A percentile compares a stretch with the other conserved stretches of the same genome.
Evolutionary conservation across 106 monocot genomes (phyloP).

Genomic region (Dendrobium officinale): DNA sequence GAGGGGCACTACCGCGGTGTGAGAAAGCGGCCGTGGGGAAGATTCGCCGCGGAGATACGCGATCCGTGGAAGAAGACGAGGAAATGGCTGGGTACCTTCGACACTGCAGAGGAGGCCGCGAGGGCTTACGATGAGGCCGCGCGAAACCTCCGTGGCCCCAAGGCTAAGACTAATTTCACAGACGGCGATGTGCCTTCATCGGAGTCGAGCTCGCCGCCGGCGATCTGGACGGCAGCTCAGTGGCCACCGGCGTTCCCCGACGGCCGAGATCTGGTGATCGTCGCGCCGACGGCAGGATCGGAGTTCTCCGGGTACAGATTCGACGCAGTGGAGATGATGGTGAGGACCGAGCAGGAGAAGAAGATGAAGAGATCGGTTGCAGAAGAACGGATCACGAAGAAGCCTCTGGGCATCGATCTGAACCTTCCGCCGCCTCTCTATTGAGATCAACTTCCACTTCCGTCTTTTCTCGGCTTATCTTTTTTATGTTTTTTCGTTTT

Average conservation of each 20-base stretch:
- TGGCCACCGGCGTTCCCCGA: conserved; percentile 11
- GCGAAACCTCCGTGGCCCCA: conserved; percentile 29
- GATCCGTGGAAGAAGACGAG: conserved; percentile 46
- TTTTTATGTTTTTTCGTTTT: neutral
- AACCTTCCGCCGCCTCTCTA: conserved; percentile 29
- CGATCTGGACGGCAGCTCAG: neutral
- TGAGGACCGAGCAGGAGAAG: conserved; percentile 21
- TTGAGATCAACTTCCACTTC: neutral
- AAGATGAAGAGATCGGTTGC: conserved; percentile 5
- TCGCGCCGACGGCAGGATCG: neutral
- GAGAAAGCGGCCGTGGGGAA: conserved; percentile 37
- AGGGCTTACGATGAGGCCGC: conserved; percentile 37
- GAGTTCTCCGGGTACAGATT: conserved; percentile 25
- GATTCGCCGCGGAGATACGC: conserved; percentile 39
- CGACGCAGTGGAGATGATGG: conserved; percentile 19
- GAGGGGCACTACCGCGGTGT: conserved; percentile 43
- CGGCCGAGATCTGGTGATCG: conserved; percentile 9
- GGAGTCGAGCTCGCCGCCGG: neutral
- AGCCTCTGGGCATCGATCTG: conserved; percentile 26
- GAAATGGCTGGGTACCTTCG: conserved; percentile 41
- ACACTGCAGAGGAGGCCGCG: conserved; percentile 38
- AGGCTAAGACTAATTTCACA: conserved; percentile 43
- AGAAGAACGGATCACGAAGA: conserved; percentile 1
- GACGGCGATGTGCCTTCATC: neutral
- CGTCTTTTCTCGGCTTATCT: neutral